These are phyloP conservation scores for Phytophthora agathidicida DNA, from an alignment of 352 stramenopile species.

Conservation along the genomic window DNA sequence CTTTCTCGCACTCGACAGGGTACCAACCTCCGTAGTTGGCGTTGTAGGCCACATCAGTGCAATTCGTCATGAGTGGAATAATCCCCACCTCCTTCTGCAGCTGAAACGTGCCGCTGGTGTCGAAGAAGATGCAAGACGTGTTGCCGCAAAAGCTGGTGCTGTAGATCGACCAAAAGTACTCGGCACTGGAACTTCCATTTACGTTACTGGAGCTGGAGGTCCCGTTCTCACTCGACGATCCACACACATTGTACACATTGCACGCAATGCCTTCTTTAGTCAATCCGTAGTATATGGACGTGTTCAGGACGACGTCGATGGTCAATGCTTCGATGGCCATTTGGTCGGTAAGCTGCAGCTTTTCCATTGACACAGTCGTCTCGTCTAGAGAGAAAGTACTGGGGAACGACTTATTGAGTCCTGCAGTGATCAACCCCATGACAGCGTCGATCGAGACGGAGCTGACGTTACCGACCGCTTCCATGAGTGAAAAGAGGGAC, in stretches of 20 bases:
- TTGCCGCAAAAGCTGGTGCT: constrained; percentile 39
- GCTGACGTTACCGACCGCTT: constrained; percentile 18
- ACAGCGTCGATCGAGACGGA: constrained; percentile 24
- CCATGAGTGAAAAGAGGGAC: constrained; percentile 40
- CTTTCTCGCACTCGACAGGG: constrained; percentile 31
- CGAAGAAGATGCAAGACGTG: constrained; percentile 42
- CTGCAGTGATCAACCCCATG: constrained; percentile 20
- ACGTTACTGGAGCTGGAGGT: constrained; percentile 5
- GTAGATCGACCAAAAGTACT: constrained; percentile 33
- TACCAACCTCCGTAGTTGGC: constrained; percentile 48
- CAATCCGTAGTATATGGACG: constrained; percentile 25
- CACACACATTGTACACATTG: constrained; percentile 6
- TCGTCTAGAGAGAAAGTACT: constrained; percentile 27
- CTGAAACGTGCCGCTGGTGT: constrained; percentile 33
- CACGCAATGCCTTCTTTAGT: constrained; percentile 18
- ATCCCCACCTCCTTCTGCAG: constrained; percentile 46
- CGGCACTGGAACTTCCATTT: constrained; percentile 10
- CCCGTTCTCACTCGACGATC: constrained; percentile 9
- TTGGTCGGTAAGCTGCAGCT: constrained; percentile 26
- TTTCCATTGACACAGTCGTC: constrained; percentile 33
- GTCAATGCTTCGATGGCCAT: constrained; percentile 34
- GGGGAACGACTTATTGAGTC: constrained; percentile 42
- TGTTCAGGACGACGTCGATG: constrained; percentile 34
- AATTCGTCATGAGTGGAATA: constrained; percentile 36
- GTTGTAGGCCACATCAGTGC: constrained; percentile 42